phyloP scores from a whole-genome alignment of 129 eudicot genomes.

The Centaurea solstitialis region DNA sequence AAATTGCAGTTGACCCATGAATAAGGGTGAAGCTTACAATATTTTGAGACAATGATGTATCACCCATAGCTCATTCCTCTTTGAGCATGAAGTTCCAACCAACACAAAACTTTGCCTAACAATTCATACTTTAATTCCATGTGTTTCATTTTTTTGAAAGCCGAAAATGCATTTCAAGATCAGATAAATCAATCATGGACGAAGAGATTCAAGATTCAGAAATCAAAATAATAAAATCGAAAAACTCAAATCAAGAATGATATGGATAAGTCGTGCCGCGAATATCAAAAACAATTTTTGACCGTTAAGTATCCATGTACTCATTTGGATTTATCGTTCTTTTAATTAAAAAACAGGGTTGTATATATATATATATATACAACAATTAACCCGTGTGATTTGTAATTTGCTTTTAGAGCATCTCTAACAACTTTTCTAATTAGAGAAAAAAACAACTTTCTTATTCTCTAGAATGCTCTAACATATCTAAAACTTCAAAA shows the following conservation, averaged over 20 bases:
- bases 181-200: not conserved
- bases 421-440: too few species aligned
- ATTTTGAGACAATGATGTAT: slow-evolving; percentile 19
- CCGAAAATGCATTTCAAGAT: not conserved
- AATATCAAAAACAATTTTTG: not conserved
- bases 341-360: not conserved
- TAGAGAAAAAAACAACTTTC: too few species aligned
- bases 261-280: not conserved
- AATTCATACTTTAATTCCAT: not conserved
- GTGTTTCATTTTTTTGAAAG: not conserved
- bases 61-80: slow-evolving; percentile 10
- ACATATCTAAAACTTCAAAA: too few species aligned
- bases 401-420: not conserved
- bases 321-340: not conserved
- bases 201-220: not conserved
- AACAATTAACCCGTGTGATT: not conserved
- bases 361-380: not conserved
- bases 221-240: not conserved
- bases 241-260: not conserved
- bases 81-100: slow-evolving; percentile 16
- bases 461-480: too few species aligned
- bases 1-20: slow-evolving; percentile 22
- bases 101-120: not conserved
- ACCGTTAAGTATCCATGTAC: not conserved
- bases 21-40: not conserved